Conservation (phyloP, 2,329 filamentous ascomycete genomes). For the Pyrenophora teres region DNA sequence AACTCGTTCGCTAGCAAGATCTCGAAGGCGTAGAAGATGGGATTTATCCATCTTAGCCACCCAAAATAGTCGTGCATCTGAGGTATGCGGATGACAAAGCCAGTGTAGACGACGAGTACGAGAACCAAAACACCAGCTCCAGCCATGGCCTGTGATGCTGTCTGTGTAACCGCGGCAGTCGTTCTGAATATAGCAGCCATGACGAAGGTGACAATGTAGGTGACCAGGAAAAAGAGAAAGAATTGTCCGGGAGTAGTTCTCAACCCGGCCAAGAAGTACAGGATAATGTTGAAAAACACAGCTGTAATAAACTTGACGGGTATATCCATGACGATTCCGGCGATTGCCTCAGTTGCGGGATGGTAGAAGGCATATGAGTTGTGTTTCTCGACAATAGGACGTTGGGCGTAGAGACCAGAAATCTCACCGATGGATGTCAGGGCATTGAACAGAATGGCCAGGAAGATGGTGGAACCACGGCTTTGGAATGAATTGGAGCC, state of each 20-base stretch:
- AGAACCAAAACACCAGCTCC: constrained; percentile 63
- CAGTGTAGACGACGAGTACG: constrained; percentile 68
- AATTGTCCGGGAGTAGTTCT: constrained; percentile 73
- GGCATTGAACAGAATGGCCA: constrained; percentile 65
- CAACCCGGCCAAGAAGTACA: constrained; percentile 87
- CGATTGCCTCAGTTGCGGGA: constrained; percentile 80
- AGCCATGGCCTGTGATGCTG: constrained; percentile 62
- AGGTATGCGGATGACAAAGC: constrained; percentile 68
- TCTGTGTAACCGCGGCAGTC: constrained; percentile 74
- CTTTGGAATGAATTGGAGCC: constrained; percentile 59
- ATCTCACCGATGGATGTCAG: constrained; percentile 62
- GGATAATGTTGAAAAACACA: constrained; percentile 73
- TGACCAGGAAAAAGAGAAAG: constrained; percentile 76
- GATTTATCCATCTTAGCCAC: constrained; percentile 65
- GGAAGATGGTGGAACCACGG: constrained; percentile 63
- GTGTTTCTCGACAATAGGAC: constrained; percentile 91
- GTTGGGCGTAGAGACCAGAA: constrained; percentile 71
- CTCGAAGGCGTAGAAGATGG: constrained; percentile 80
- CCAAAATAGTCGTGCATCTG: constrained; percentile 57
- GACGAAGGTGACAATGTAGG: constrained; percentile 59
- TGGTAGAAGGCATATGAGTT: constrained; percentile 84
- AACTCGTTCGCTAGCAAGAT: constrained; percentile 77
- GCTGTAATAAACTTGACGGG: constrained; percentile 76
- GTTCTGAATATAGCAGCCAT: constrained; percentile 86
- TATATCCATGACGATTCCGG: constrained; percentile 81